Percentiles rank a stretch among this genome's conserved stretches.
These are phyloP conservation scores for Trichoderma semiorbis DNA, from an alignment of 2,329 filamentous ascomycete genomes.

Conservation along the genomic window DNA sequence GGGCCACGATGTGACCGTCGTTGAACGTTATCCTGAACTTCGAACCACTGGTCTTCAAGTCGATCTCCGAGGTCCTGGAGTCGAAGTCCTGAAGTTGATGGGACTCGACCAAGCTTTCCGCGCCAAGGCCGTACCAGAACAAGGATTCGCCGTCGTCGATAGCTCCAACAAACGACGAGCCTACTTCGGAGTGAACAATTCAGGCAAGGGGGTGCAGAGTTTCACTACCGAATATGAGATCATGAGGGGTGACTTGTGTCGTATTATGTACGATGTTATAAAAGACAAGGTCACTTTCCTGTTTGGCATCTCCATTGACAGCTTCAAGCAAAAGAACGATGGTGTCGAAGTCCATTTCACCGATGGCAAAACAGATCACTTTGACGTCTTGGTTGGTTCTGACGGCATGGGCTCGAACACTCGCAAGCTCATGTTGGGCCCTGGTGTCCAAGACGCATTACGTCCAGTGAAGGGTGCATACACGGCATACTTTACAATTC, in stretches of 20 bases:
- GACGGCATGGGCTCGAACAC: slow-evolving; percentile 22
- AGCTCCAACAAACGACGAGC: slow-evolving; percentile 34
- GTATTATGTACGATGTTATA: slow-evolving; percentile 38
- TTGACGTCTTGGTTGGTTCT: slow-evolving; percentile 22
- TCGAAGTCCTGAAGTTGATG: slow-evolving; percentile 38
- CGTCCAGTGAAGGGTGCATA: slow-evolving; percentile 24
- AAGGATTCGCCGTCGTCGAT: slow-evolving; percentile 48
- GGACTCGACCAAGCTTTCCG: slow-evolving; percentile 35
- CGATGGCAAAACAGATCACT: slow-evolving; percentile 19
- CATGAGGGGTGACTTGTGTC: slow-evolving; percentile 49
- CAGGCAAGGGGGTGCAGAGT: slow-evolving; percentile 17
- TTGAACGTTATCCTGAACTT: slow-evolving; percentile 35
- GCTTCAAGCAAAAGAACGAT: slow-evolving; percentile 23
- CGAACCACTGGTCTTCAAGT: slow-evolving; percentile 42
- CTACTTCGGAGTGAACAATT: slow-evolving; percentile 29
- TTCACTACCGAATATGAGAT: slow-evolving; percentile 53
- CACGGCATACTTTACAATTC: slow-evolving; percentile 38
- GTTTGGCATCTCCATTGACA: slow-evolving; percentile 30
- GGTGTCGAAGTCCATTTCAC: slow-evolving; percentile 19
- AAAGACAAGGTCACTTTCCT: slow-evolving; percentile 28
- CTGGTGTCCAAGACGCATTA: slow-evolving; percentile 4
- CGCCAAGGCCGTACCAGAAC: slow-evolving; percentile 41
- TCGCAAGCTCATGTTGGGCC: slow-evolving; percentile 15
- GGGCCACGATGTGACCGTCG: slow-evolving; percentile 35
- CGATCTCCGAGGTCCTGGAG: slow-evolving; percentile 43